phyloP scores from a whole-genome alignment of 805 yeast genomes.

The Hanseniaspora occidentalis region DNA sequence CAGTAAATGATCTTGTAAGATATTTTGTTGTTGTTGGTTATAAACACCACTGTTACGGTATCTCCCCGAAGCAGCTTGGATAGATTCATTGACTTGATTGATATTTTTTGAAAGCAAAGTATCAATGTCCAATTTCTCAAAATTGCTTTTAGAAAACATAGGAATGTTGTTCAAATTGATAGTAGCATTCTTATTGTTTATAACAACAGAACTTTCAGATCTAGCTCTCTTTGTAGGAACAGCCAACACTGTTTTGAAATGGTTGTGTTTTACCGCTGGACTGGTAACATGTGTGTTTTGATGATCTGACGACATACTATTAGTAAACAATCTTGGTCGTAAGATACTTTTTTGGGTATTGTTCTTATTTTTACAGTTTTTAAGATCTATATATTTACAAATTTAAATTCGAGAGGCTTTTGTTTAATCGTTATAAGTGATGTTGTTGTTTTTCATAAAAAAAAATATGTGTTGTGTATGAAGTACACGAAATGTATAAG shows the following conservation, averaged over 20 bases:
- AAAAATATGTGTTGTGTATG: too few species aligned
- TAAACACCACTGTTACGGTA: constrained; percentile 1
- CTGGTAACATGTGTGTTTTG: constrained; percentile 9
- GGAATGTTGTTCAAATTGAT: neutral
- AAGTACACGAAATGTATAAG: too few species aligned
- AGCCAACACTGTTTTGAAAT: constrained; percentile 8
- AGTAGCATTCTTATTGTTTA: constrained; percentile 1
- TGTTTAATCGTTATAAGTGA: too few species aligned
- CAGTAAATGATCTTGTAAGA: constrained; percentile 2
- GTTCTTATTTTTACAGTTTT: too few species aligned
- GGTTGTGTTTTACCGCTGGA: constrained; percentile 6
- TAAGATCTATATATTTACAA: too few species aligned
- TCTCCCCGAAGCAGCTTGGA: constrained; percentile 5
- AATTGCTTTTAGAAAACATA: constrained; percentile 2
- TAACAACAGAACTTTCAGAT: neutral
- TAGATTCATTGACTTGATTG: neutral
- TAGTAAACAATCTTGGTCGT: too few species aligned
- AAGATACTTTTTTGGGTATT: too few species aligned
- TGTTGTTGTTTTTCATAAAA: too few species aligned
- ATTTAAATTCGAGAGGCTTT: too few species aligned
- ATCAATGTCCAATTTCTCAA: constrained; percentile 4
- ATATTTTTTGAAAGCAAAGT: constrained; percentile 1
- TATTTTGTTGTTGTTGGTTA: constrained; percentile 5
- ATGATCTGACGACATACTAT: too few species aligned
- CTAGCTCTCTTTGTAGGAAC: neutral